These are phyloP conservation scores for Vitis vinifera DNA, from an alignment of 164 flowering plant species.

Conservation along the genomic window DNA sequence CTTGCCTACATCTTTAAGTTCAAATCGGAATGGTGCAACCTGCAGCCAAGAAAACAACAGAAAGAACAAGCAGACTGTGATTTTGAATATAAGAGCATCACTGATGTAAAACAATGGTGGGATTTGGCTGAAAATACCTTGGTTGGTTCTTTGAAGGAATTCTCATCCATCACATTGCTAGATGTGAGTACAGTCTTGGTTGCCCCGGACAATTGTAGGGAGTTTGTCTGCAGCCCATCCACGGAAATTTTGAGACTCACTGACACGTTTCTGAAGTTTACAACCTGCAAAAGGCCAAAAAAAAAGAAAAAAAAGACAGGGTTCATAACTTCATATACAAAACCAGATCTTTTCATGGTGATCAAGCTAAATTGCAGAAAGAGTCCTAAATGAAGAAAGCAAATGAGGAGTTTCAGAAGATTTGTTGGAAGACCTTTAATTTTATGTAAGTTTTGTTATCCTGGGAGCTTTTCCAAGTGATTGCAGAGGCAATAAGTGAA, in stretches of 20 bases:
- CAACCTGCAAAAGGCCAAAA: constrained; percentile 48
- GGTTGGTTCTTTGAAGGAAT: constrained; percentile 61
- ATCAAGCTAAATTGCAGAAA: too few relatives aligned
- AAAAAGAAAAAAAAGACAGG: not conserved
- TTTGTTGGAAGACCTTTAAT: constrained; percentile 54
- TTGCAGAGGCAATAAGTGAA: constrained; percentile 73
- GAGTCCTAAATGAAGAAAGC: too few relatives aligned
- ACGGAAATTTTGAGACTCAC: constrained; percentile 58
- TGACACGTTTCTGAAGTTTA: constrained; percentile 58
- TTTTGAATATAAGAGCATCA: not conserved
- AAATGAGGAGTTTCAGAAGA: not conserved
- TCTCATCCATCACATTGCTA: constrained; percentile 72
- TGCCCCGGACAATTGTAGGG: constrained; percentile 36
- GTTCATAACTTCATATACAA: too few relatives aligned
- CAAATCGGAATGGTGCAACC: constrained; percentile 45
- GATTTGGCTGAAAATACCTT: constrained; percentile 45
- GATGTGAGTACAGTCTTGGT: constrained; percentile 60
- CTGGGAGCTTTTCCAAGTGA: constrained; percentile 47
- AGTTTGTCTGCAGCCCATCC: constrained; percentile 47
- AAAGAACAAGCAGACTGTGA: not conserved
- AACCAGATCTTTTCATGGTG: too few relatives aligned
- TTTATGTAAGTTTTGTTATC: constrained; percentile 41
- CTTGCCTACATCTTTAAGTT: constrained; percentile 39
- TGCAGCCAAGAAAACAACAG: constrained; percentile 18
- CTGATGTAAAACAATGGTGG: not conserved